Base-by-base conservation (phyloP, 306 rosid genomes). In the Cicer cuneatum region DNA sequence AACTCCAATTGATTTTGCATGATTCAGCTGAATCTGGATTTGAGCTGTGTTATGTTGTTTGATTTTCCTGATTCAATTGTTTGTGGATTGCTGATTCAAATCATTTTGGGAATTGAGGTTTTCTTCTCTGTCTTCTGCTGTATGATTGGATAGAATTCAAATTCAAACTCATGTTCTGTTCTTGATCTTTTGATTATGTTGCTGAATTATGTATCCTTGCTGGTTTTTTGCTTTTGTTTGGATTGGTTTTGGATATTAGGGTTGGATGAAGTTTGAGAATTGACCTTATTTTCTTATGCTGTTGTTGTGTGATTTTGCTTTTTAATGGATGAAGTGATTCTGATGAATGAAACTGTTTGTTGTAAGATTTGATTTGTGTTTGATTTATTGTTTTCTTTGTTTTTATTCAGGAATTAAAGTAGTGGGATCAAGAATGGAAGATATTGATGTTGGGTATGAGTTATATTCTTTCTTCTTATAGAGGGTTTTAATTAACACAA, bases 11-110 rank as follows among this genome's bases (percentile, higher is more conserved):
- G 74, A 83, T 85, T 75, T 83, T 77, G 64, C 53, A 16, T 62
- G 78, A 83, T 86, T 81, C 29, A 51, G 71, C 5, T 57, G 54
- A 73, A 83, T 87, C 80, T 61, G 69, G 81, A 76, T 84, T 80
- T 29, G 66, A 10, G 72, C 29, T 69, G 77, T 80, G 57, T 58
- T 56, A 5, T 82, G 35, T 68, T 72, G 51, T 29, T 33, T 10
- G 60, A 58, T 38, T 57, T 42, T 74, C 4, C 6, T 56, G 74
- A 66, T 81, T 70, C 54, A 52, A 68, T 87, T 77, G 43, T 59
- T 9, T 75, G 46, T 81, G n/a, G 37, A 43, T 78, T 79, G 29
- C 29, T 24, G 75, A 74, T 81, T 54, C 43, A 42, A 66, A 58
- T 66, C 29, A 64, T 49, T 66, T 74, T 16, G 52, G 59, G 12